Evolutionary conservation across 352 stramenopile genomes (phyloP), one percentile per base, ranked within the genome.

Genomic region (Nannochloropsis limnetica): DNA sequence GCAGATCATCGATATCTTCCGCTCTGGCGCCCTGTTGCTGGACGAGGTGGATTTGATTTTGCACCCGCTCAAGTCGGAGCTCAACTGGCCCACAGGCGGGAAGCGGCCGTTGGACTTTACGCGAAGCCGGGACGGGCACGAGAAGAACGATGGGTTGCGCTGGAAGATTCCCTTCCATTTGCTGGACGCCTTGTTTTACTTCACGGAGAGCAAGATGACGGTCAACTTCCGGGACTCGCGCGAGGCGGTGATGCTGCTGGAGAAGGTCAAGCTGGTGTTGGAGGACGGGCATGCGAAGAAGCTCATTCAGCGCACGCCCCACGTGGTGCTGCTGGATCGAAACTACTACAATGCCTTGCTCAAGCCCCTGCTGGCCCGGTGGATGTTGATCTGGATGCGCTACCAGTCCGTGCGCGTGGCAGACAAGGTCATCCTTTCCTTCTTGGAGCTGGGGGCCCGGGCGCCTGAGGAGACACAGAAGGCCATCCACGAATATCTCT

Each of bases 311-410:
- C 90, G 93, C 74, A 98, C 96, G 81, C 96, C 96, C 14, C 96
- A 99, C 87, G 87, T 99, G 80, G 95, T 98, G 54, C 86, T 99
- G 15, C 87, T 99, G n/a, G 94, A 98, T 84, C 92, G 92, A 86
- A 89, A 93, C 15, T 99, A 97, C 82, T 99, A 99, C 85, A 90
- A 96, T 82, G 85, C 86, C 15, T 87, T 93, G 44, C 91, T 99
- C 83, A 91, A 97, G 83, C 94, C 93, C 15, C 84, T 99, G 28
- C 88, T 99, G 25, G 95, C 96, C 0, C 88, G 90, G 49, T 96
- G 92, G 92, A 88, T 95, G 80, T 87, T 95, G 0, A 85, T 95
- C 14, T 96, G 87, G 87, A 61, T 88, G 44, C n/a, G 74, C 8
- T 81, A 68, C n/a, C 45, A 68, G 27, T 68, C 45, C 11, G 74